phyloP scores from a whole-genome alignment of 2,329 filamentous ascomycete genomes.

The Fusarium sp. region DNA sequence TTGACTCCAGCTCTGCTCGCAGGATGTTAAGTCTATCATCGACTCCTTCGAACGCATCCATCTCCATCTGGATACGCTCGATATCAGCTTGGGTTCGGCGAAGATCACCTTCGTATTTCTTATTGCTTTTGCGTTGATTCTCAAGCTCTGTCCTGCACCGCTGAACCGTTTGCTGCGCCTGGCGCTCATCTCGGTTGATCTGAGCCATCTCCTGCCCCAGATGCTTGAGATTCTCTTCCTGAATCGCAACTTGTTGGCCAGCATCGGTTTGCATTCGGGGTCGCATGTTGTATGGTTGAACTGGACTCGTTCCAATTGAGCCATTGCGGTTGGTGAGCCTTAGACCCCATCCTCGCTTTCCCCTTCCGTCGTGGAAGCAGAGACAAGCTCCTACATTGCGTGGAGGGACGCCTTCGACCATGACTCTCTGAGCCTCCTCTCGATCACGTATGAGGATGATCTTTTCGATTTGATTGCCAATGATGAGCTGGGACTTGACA shows the following conservation, averaged over 20 bases:
- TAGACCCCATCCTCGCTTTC: conserved; percentile 66
- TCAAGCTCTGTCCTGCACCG: conserved; percentile 59
- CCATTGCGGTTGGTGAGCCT: conserved; percentile 62
- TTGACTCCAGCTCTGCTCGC: conserved; percentile 65
- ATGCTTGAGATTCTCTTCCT: conserved; percentile 62
- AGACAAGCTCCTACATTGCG: conserved; percentile 80
- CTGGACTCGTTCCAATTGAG: conserved; percentile 55
- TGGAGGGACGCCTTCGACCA: conserved; percentile 71
- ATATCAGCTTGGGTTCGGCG: conserved; percentile 72
- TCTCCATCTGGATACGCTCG: conserved; percentile 61
- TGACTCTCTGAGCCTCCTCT: conserved; percentile 73
- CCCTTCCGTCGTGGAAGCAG: conserved; percentile 70
- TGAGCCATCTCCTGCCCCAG: conserved; percentile 66
- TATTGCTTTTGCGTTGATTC: conserved; percentile 54
- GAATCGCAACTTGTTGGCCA: conserved; percentile 70
- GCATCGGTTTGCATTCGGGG: conserved; percentile 85
- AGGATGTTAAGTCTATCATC: conserved; percentile 73
- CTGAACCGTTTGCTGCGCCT: conserved; percentile 60
- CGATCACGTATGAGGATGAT: conserved; percentile 79
- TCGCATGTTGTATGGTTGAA: conserved; percentile 60
- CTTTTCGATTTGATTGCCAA: conserved; percentile 85
- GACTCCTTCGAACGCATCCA: conserved; percentile 74
- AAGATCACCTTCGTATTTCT: conserved; percentile 61
- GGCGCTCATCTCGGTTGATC: conserved; percentile 60
- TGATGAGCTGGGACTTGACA: conserved; percentile 84